A percentile compares a stretch with the other conserved stretches of the same genome.
Evolutionary conservation across 495 filamentous ascomycete genomes (phyloP).

Genomic region (Talaromyces liani): DNA sequence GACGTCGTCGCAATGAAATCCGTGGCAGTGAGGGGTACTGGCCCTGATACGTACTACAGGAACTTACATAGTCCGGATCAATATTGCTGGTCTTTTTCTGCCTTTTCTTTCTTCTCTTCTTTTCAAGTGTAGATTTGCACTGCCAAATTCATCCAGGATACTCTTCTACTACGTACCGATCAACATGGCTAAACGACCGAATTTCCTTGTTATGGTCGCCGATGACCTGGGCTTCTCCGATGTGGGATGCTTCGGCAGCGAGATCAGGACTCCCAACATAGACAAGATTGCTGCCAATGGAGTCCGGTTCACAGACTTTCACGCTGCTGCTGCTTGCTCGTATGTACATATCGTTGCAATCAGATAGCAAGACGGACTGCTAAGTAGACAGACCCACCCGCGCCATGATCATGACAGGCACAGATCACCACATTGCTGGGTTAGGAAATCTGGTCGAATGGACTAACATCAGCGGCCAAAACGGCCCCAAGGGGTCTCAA

Average conservation of each 20-base stretch:
- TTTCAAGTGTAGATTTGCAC: background rate
- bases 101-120: background rate
- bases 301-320: constrained; percentile 23
- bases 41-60: too few relatives aligned
- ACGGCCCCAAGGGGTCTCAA: constrained; percentile 13
- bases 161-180: background rate
- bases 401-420: constrained; percentile 42
- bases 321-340: constrained; percentile 27
- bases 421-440: constrained; percentile 38
- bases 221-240: constrained; percentile 20
- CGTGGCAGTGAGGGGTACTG: background rate
- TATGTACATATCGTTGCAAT: background rate
- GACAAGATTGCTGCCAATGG: constrained; percentile 24
- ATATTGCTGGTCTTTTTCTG: background rate
- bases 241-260: constrained; percentile 23
- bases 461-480: constrained; percentile 19
- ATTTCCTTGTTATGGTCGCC: background rate
- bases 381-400: constrained; percentile 17
- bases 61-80: background rate
- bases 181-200: background rate
- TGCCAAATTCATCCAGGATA: background rate
- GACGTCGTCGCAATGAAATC: background rate
- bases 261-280: constrained; percentile 28
- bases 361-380: background rate
- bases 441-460: constrained; percentile 21